These are phyloP conservation scores for Hippophae tibetana DNA, from an alignment of 306 rosid genomes.

Conservation along the genomic window DNA sequence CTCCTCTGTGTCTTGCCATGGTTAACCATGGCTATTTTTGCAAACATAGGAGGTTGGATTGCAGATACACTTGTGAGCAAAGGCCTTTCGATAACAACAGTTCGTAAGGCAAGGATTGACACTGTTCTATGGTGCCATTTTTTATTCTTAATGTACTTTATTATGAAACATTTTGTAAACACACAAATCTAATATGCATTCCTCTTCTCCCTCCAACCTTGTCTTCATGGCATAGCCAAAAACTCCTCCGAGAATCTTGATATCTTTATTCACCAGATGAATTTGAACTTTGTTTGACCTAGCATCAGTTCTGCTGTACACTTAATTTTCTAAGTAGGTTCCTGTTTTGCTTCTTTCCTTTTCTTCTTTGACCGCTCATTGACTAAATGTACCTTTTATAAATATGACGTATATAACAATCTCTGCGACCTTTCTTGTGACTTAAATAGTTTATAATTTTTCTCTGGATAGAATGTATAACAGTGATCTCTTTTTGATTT, in stretches of 20 bases:
- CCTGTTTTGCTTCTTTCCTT: too few species aligned
- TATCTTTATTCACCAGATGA: too few species aligned
- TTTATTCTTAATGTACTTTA: background rate
- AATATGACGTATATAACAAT: background rate
- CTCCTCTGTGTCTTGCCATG: constrained; percentile 93
- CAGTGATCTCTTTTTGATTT: background rate
- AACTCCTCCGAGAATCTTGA: too few species aligned
- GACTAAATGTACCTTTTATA: too few species aligned
- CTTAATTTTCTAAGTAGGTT: too few species aligned
- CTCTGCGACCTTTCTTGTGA: background rate
- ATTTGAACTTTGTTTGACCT: too few species aligned
- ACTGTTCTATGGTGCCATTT: background rate
- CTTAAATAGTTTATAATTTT: too few species aligned
- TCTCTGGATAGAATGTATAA: background rate
- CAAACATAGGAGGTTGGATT: constrained; percentile 97
- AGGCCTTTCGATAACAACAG: constrained; percentile 78
- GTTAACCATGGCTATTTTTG: constrained; percentile 95
- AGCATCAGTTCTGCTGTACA: too few species aligned
- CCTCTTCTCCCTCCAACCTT: too few species aligned
- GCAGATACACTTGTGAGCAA: constrained; percentile 91
- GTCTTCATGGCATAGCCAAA: too few species aligned
- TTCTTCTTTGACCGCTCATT: too few species aligned
- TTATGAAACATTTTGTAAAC: background rate
- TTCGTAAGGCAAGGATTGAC: constrained; percentile 65
- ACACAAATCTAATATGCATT: too few species aligned